phyloP scores from a whole-genome alignment of 495 filamentous ascomycete species.

The Darksidea phi region DNA sequence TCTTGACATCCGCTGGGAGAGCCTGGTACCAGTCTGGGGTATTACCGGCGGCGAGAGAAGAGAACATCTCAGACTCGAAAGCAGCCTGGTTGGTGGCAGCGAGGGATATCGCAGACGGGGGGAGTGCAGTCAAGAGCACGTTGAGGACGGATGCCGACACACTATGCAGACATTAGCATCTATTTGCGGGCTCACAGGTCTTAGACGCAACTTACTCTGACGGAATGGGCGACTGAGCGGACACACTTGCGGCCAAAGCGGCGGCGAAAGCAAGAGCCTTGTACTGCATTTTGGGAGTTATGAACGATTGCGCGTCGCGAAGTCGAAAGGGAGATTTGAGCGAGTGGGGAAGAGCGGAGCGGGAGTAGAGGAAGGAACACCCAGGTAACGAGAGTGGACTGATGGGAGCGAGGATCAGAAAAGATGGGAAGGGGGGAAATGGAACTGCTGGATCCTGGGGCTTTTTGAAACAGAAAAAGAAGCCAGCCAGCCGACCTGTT shows the following conservation, averaged over 20 bases:
- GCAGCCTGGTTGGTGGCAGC: slow-evolving; percentile 20
- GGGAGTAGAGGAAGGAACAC: neutral
- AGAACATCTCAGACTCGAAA: slow-evolving; percentile 23
- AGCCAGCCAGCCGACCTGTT: neutral
- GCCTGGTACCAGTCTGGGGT: slow-evolving; percentile 35
- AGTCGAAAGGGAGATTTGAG: slow-evolving; percentile 1
- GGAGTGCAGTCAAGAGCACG: slow-evolving; percentile 37
- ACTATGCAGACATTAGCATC: no score
- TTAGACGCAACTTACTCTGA: no score
- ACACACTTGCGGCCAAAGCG: slow-evolving; percentile 7
- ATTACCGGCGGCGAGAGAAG: slow-evolving; percentile 24
- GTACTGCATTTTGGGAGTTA: slow-evolving; percentile 12
- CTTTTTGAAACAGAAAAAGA: slow-evolving; percentile 18
- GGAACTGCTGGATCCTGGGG: slow-evolving; percentile 10
- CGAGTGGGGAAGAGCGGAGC: slow-evolving; percentile 25
- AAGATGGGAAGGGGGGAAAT: slow-evolving; percentile 2
- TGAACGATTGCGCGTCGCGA: slow-evolving; percentile 3
- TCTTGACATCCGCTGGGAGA: slow-evolving; percentile 37
- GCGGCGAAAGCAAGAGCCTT: slow-evolving; percentile 12
- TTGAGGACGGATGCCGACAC: slow-evolving; percentile 17
- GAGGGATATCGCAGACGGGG: slow-evolving; percentile 4
- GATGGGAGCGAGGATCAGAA: neutral
- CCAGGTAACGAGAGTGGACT: neutral
- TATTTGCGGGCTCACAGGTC: no score
- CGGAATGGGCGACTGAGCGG: slow-evolving; percentile 3